A percentile compares a stretch with the other conserved stretches of the same genome.
These are phyloP conservation scores for Brassica balearica DNA, from an alignment of 441 rosid genomes.

Conservation along the genomic window DNA sequence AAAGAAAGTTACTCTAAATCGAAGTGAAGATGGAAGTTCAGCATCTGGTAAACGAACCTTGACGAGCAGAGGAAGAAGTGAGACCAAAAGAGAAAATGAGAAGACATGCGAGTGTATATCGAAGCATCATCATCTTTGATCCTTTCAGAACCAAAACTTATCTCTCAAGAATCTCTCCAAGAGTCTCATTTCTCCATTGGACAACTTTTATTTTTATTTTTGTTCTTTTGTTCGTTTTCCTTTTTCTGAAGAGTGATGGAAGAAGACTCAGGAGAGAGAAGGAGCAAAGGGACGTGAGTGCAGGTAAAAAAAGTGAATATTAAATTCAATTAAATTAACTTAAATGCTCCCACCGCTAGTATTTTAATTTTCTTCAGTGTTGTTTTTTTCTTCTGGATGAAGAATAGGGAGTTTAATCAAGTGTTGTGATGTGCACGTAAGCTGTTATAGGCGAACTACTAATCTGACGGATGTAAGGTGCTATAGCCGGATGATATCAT, in stretches of 20 bases:
- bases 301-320: constrained; percentile 41
- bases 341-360: constrained; percentile 34
- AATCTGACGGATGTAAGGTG: constrained; percentile 1
- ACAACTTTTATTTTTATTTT: constrained; percentile 1
- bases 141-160: constrained; percentile 26
- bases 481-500: background rate
- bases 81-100: constrained; percentile 47
- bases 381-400: constrained; percentile 20
- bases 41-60: constrained; percentile 49
- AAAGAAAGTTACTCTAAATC: background rate
- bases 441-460: background rate
- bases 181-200: constrained; percentile 34
- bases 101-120: constrained; percentile 52
- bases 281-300: constrained; percentile 39
- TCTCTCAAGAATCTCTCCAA: constrained; percentile 17
- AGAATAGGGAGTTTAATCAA: constrained; percentile 23
- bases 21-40: constrained; percentile 4
- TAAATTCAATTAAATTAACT: constrained; percentile 25
- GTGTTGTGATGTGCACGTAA: constrained; percentile 18
- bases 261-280: constrained; percentile 15
- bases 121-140: constrained; percentile 48
- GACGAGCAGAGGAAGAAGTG: constrained; percentile 56
- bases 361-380: background rate
- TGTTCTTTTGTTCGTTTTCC: constrained; percentile 18
- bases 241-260: constrained; percentile 33